phyloP scores from a whole-genome alignment of 805 yeast genomes.

The Saturnispora serradocipensis region DNA sequence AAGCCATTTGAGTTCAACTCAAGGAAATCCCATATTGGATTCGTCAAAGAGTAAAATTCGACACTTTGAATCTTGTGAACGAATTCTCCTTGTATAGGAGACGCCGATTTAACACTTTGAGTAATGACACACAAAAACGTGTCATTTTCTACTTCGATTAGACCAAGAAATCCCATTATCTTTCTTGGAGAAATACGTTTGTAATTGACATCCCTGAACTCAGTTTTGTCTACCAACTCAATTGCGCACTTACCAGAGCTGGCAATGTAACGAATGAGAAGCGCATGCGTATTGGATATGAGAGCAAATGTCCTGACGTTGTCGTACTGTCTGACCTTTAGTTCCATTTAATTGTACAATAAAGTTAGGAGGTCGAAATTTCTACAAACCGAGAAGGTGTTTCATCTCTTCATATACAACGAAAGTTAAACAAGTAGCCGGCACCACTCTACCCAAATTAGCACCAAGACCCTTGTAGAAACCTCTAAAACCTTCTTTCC shows the following conservation, averaged over 20 bases:
- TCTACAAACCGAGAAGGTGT: constrained; percentile 14
- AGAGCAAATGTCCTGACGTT: constrained; percentile 33
- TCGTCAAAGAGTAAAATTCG: constrained; percentile 72
- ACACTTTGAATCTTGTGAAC: constrained; percentile 76
- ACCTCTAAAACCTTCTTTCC: constrained; percentile 49
- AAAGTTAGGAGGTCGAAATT: background rate
- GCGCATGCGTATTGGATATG: constrained; percentile 34
- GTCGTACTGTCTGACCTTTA: constrained; percentile 23
- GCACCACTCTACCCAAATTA: constrained; percentile 73
- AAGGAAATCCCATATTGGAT: constrained; percentile 70
- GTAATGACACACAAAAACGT: constrained; percentile 74
- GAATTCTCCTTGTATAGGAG: constrained; percentile 70
- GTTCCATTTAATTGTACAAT: constrained; percentile 2
- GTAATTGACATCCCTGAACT: constrained; percentile 30
- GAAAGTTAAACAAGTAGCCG: constrained; percentile 89
- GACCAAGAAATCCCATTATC: constrained; percentile 67
- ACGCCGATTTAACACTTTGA: constrained; percentile 67
- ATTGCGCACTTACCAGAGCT: constrained; percentile 35
- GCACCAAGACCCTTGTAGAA: constrained; percentile 80
- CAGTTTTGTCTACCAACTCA: constrained; percentile 35
- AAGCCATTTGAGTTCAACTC: constrained; percentile 62
- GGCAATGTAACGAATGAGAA: constrained; percentile 36
- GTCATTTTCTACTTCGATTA: constrained; percentile 59
- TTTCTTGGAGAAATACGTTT: constrained; percentile 36
- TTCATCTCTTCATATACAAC: constrained; percentile 66